Evolutionary conservation across 208 protist genomes (phyloP), one percentile per base, ranked within the genome.

Genomic region (Paratrypanosoma confusum): DNA sequence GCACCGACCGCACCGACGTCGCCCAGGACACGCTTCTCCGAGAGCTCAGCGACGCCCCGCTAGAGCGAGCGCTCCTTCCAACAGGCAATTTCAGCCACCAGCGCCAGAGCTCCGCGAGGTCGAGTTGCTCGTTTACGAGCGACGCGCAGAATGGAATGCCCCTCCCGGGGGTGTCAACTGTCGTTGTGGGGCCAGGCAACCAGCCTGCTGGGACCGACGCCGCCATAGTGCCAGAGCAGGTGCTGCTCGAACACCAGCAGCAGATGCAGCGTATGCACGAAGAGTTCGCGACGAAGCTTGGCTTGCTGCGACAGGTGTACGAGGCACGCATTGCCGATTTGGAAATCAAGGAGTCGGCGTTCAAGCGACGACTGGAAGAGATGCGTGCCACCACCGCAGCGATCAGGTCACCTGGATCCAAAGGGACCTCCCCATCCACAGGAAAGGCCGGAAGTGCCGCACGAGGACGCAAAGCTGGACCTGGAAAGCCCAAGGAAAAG

Each of bases 291-390:
- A 69, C 77, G n/a, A 87, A 89, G 49, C 57, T 92, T 16, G 71
- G 61, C 8, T 92, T 95, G 27, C 49, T 95, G 27, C 69, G 87
- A 0, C 81, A 95, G 50, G 75, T 91, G 5, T 95, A 95, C 71
- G 87, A 95, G 65, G 78, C 81, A 7, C 75, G 87, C 41, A 95
- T 95, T 42, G 48, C 71, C 11, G 82, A 90, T 38, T 39, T 95
- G 25, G 87, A 95, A 56, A 52, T 79, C 33, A 84, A 85, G 43
- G 81, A 90, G 52, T 57, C 71, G 18, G 64, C 62, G 5, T 33
- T 59, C 24, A 31, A 57, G 1, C 51, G 28, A 7, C 7, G 13
- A n/a, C n/a, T n/a, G n/a, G n/a, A n/a, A n/a, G n/a, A n/a, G n/a
- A n/a, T n/a, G n/a, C n/a, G n/a, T n/a, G n/a, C n/a, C n/a, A n/a